These are phyloP conservation scores for Cryptococcus maquisensis DNA, from an alignment of 1,284 basidiomycete genomes.

Conservation along the genomic window DNA sequence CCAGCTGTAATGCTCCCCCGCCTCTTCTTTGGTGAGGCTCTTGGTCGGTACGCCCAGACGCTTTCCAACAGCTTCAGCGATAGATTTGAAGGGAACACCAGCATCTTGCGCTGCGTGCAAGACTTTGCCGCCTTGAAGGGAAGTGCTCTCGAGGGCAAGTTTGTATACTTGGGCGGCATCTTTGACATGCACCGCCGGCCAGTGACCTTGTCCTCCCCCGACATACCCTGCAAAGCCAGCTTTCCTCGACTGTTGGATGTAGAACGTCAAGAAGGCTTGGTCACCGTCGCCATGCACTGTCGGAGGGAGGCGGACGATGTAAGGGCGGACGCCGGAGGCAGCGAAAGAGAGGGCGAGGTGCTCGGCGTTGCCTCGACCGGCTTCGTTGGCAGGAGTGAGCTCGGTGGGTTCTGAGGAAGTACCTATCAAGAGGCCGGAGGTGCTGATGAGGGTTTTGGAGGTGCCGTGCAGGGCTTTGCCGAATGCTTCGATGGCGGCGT, in stretches of 20 bases:
- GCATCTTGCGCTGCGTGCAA: constrained; percentile 24
- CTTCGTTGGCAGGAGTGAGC: background rate
- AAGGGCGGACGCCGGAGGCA: constrained; percentile 12
- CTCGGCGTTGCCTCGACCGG: constrained; percentile 14
- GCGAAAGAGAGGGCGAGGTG: background rate
- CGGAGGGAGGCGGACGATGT: constrained; percentile 22
- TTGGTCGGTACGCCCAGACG: constrained; percentile 13
- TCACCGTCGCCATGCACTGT: constrained; percentile 23
- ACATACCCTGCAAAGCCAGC: constrained; percentile 19
- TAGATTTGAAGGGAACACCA: constrained; percentile 10
- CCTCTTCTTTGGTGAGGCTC: constrained; percentile 13
- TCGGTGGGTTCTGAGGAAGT: background rate
- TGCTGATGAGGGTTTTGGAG: constrained; percentile 22
- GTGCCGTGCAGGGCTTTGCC: constrained; percentile 19
- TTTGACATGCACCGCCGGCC: too few species aligned
- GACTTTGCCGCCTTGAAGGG: constrained; percentile 7
- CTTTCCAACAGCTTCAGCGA: constrained; percentile 19
- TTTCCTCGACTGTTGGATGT: constrained; percentile 12
- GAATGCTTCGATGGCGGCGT: constrained; percentile 18
- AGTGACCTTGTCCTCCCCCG: constrained; percentile 13
- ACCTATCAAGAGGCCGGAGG: constrained; percentile 4
- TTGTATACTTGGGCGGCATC: constrained; percentile 29
- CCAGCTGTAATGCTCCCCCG: constrained; percentile 13
- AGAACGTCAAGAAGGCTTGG: constrained; percentile 13
- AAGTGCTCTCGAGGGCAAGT: constrained; percentile 22